phyloP scores from a whole-genome alignment of 495 filamentous ascomycete species.

The Pyronema omphalodes region DNA sequence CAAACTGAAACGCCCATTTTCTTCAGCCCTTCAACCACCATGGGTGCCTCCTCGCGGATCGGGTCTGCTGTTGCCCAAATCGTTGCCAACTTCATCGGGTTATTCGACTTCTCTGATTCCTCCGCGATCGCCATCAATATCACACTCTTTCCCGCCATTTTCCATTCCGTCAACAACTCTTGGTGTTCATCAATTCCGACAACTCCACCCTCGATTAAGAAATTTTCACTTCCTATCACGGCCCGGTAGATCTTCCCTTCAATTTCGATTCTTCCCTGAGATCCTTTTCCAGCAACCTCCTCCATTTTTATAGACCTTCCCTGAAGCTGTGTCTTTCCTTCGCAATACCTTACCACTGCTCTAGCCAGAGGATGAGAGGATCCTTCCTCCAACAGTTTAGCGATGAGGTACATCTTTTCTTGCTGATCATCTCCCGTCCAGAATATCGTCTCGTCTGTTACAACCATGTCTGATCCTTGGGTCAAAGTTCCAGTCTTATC shows the following conservation, averaged over 20 bases:
- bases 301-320: constrained; percentile 36
- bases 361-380: constrained; percentile 78
- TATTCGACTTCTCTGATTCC: constrained; percentile 1
- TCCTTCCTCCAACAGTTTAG: constrained; percentile 55
- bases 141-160: constrained; percentile 52
- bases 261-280: constrained; percentile 49
- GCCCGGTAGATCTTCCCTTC: constrained; percentile 36
- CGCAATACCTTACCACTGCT: constrained; percentile 56
- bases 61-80: constrained; percentile 49
- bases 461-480: constrained; percentile 57
- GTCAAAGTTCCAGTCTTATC: constrained; percentile 95
- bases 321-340: constrained; percentile 23
- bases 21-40: constrained; percentile 49
- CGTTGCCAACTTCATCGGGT: constrained; percentile 27
- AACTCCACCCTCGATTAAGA: constrained; percentile 37
- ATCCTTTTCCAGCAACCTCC: constrained; percentile 66
- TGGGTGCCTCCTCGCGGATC: constrained; percentile 54
- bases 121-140: constrained; percentile 43
- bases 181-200: constrained; percentile 21
- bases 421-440: constrained; percentile 25
- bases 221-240: constrained; percentile 66
- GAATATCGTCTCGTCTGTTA: constrained; percentile 51
- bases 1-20: constrained; percentile 51
- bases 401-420: constrained; percentile 29
- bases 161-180: constrained; percentile 42